Evolutionary conservation across 257 asterid genomes (phyloP), one percentile per base, ranked within the genome.

Genomic region (Cinchona pubescens): DNA sequence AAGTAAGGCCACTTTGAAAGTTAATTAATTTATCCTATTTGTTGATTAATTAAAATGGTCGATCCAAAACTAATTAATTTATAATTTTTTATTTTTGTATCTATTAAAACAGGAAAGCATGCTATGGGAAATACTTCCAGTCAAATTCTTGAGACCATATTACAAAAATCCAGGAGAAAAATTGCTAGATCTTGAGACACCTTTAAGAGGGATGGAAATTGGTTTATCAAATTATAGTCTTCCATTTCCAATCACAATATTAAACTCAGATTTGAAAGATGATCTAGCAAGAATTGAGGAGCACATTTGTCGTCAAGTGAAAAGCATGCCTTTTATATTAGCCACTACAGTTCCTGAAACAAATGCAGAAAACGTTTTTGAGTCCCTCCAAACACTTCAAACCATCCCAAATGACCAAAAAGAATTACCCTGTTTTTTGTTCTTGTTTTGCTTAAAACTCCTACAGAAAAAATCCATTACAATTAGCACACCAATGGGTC

Each of bases 131-230:
- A 84, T 78, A 48, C 65, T 77, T 76, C 89, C 95, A 75, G 21
- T 81, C 67, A 87, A 58, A 78, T 85, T 82, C 75, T 78, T 84
- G 8, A 88, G 80, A 72, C 84, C 92, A 13, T 76, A 82, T 72
- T 83, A 82, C 83, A 75, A 71, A 65, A 88, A 88, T 69, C 97
- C 90, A 46, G 87, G 82, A 42, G 82, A 84, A 23, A 74, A 70
- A 58, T 74, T 90, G 71, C 88, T 85, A 67, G 78, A 78, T 43
- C 63, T 87, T 18, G 92, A 93, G 67, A 90, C 88, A 45, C 85
- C 90, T 43, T 85, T 91, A 82, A 83, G 80, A 74, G 97, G 98
- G 58, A 90, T 93, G 92, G 92, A 90, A 73, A 83, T 85, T 56
- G 94, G 92, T 68, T 75, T 90, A 0, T 63, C 65, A 49, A 63